phyloP scores from a whole-genome alignment of 1,284 basidiomycete species.

The Ustilago xerochloae region DNA sequence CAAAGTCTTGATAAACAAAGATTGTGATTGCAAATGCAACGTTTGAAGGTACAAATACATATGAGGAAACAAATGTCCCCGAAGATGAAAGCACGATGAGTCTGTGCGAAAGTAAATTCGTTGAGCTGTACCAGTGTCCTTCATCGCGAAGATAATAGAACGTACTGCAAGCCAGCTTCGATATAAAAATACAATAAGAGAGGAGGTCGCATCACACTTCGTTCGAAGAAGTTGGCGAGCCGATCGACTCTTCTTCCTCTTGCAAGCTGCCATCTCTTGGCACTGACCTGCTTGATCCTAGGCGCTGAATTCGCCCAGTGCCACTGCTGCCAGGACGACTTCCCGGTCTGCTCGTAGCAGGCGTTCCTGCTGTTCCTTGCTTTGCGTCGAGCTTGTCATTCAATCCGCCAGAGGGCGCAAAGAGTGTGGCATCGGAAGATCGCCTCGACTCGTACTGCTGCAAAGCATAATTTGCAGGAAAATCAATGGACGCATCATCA shows the following conservation, averaged over 20 bases:
- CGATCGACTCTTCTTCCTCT: slow-evolving; percentile 28
- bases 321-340: slow-evolving; percentile 41
- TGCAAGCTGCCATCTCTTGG: slow-evolving; percentile 26
- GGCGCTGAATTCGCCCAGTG: slow-evolving; percentile 30
- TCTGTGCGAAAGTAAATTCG: too few species aligned
- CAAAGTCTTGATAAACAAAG: background rate
- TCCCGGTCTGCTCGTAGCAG: slow-evolving; percentile 11
- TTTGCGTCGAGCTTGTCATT: slow-evolving; percentile 18
- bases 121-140: background rate
- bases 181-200: slow-evolving; percentile 20
- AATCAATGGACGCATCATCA: slow-evolving; percentile 23
- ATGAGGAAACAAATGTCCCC: slow-evolving; percentile 1
- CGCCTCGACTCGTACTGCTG: slow-evolving; percentile 40
- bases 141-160: background rate
- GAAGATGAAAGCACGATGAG: background rate
- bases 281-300: slow-evolving; percentile 37
- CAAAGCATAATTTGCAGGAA: slow-evolving; percentile 16
- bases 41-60: slow-evolving; percentile 39
- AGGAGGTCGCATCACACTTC: background rate
- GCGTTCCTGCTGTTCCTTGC: background rate
- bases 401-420: slow-evolving; percentile 12
- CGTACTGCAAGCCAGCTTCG: background rate
- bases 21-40: background rate
- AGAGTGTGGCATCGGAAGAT: slow-evolving; percentile 46
- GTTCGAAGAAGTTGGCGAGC: background rate